Base-by-base conservation (phyloP, 1,284 basidiomycete species). In the Phlebopus sp. region DNA sequence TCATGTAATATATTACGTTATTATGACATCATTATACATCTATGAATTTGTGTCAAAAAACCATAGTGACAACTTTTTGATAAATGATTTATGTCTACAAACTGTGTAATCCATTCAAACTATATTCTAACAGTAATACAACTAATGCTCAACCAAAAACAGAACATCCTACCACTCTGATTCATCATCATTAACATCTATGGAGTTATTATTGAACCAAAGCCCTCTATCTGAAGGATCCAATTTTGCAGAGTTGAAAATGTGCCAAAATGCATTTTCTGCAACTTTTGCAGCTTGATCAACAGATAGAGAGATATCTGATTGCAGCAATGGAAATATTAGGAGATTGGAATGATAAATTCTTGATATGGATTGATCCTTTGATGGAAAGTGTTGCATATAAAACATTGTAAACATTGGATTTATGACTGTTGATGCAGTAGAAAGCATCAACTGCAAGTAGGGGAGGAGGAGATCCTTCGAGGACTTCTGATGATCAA, bases 261-360 rank as follows among this genome's bases (percentile, higher is more conserved):
- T 73, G 38, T 73, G 72, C 75, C 78, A 81, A 62, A 89, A 92
- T 2, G 79, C 68, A 10, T 59, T 59, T 62, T 92, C 82, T 1
- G 83, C 88, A 50, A 76, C 64, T 6, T 57, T 52, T 2, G 83
- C 78, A 30, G 83, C 76, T 32, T 73, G 64, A 60, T 91, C 86
- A 19, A 80, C 72, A 18, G 74, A 62, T 38, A 84, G 78, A 2
- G 84, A 70, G 2, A 82, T 60, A 39, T 76, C 69, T 42, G 65
- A 61, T 14, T 69, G 62, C 40, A 70, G 59, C 17, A 71, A 54
- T 7, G 76, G 66, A 2, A 77, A 59, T 2, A 74, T 55, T 19
- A 79, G 56, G 14, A 79, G 18, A 34, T 55, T 38, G 17, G 58
- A n/a, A 23, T 50, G 48, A 19, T 44, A 13, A 44, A 52, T 23